These are phyloP conservation scores for Ammopiptanthus mongolicus DNA, from an alignment of 306 rosid species.

Conservation along the genomic window DNA sequence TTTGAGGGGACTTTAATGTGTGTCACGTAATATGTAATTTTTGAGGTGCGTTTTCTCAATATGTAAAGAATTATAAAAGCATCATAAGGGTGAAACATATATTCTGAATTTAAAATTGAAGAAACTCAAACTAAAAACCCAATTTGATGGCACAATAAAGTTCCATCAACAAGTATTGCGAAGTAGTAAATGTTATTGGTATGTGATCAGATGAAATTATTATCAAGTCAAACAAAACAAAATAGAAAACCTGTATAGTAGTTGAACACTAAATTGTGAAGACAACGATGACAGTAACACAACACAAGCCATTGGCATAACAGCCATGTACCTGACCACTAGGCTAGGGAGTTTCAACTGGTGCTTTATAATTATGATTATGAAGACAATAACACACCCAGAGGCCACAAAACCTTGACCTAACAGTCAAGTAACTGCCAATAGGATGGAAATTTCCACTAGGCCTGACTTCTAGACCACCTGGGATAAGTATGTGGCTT, in stretches of 20 bases:
- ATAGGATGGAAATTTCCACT: not conserved
- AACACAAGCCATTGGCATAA: constrained; percentile 10
- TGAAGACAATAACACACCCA: not conserved
- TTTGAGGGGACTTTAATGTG: not conserved
- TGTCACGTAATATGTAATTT: not conserved
- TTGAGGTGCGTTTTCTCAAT: no score
- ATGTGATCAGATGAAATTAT: constrained; percentile 1
- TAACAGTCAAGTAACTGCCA: not conserved
- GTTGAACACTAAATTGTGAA: not conserved
- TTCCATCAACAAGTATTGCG: not conserved
- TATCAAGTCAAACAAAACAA: constrained; percentile 4
- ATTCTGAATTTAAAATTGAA: not conserved
- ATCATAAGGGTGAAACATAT: not conserved
- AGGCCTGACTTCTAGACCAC: not conserved
- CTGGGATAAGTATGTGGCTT: not conserved
- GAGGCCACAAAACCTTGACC: not conserved
- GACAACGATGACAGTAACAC: not conserved
- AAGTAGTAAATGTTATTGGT: not conserved
- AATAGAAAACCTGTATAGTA: not conserved
- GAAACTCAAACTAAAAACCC: not conserved
- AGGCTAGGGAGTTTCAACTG: not conserved
- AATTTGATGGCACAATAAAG: not conserved
- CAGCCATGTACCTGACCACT: not conserved
- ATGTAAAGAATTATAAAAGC: not conserved
- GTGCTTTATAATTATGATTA: not conserved